Evolutionary conservation across 2,329 filamentous ascomycete genomes (phyloP), one percentile per base, ranked within the genome.

Genomic region (Coniochaeta hoffmannii): DNA sequence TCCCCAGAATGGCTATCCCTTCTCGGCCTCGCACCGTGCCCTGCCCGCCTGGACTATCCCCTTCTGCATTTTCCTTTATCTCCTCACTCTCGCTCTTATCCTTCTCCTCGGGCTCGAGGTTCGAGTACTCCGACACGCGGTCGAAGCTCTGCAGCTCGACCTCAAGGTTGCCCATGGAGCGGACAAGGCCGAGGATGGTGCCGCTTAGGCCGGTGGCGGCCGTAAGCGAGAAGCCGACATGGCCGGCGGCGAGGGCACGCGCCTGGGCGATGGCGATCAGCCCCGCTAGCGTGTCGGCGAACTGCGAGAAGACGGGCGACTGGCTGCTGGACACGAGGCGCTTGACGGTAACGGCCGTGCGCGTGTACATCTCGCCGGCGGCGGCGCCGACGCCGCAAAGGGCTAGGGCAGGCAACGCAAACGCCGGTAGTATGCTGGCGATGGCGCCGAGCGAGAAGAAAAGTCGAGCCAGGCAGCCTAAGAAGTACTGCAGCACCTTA

Each of bases 281-380:
- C 2, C 66, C 66, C 76, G 58, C 35, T 46, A 65, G 59, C 17
- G 60, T 58, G 44, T 66, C 62, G 15, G 76, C 73, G 57, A 82
- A 82, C 56, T 81, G 79, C 1, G 79, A 77, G 61, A 82, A 82
- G 1, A 83, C 72, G 12, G 80, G 80, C 0, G 78, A 81, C 51
- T 73, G 72, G 4, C 70, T 69, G 1, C 72, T 68, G 0, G 72
- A 70, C 4, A 69, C 62, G 0, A 76, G 64, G 4, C 73, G 66
- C 60, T 75, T 76, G 54, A 76, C 64, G 2, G 69, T 68, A 3
- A 75, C 67, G 10, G 73, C 71, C 1, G 73, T 72, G n/a, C 73
- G 67, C 1, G 71, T 75, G 60, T 76, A 77, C 62, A 75, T 66
- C 59, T 76, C 74, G 36, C 73, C 74, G 15, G 71, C 68, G 24